These are phyloP conservation scores for Nasturtium officinale DNA, from an alignment of 345 rosid genomes.

Conservation along the genomic window DNA sequence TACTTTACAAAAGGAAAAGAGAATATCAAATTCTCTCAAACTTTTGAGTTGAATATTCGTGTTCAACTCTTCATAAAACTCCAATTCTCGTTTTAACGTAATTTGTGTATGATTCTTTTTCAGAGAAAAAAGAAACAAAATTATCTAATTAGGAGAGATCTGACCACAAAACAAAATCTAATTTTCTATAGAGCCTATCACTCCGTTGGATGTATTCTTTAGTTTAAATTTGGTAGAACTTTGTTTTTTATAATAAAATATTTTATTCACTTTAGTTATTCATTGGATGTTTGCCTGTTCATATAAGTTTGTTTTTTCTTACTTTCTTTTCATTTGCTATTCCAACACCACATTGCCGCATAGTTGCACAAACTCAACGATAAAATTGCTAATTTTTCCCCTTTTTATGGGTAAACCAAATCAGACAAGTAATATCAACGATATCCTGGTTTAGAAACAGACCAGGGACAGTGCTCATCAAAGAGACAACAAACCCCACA, in stretches of 20 bases:
- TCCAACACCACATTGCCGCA: no score
- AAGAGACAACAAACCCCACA: slow-evolving; percentile 13
- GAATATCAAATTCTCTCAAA: not conserved
- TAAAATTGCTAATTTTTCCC: not conserved
- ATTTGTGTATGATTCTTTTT: slow-evolving; percentile 9
- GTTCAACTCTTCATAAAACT: not conserved
- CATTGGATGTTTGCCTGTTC: no score
- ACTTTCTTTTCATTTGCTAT: no score
- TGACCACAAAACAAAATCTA: not conserved
- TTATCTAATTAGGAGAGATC: not conserved
- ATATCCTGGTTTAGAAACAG: slow-evolving; percentile 29
- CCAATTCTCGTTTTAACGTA: not conserved
- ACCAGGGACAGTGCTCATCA: slow-evolving; percentile 19
- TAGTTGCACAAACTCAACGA: not conserved
- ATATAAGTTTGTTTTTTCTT: no score
- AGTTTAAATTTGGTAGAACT: not conserved
- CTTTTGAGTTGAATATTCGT: slow-evolving; percentile 23
- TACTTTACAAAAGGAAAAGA: slow-evolving; percentile 28
- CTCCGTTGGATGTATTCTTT: not conserved
- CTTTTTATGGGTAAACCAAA: slow-evolving; percentile 12
- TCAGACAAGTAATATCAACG: not conserved
- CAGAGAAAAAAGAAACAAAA: not conserved
- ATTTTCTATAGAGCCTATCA: not conserved
- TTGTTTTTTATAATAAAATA: no score
- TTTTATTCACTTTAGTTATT: no score